A percentile compares a stretch with the other conserved stretches of the same genome.
These are phyloP conservation scores for Alternaria sp. DNA, from an alignment of 2,329 filamentous ascomycete species.

Conservation along the genomic window DNA sequence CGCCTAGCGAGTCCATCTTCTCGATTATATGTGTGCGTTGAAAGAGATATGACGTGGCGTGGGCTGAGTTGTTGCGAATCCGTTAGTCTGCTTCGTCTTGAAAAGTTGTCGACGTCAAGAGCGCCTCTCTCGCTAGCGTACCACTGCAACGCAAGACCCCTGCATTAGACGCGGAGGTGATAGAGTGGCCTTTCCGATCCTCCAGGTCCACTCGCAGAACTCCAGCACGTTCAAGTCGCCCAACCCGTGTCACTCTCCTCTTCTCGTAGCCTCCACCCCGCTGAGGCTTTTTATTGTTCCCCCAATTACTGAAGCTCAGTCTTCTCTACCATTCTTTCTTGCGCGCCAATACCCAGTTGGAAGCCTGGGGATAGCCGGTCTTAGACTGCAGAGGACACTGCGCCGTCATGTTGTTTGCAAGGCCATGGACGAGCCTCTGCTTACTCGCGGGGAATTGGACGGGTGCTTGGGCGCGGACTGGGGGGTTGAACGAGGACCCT, in stretches of 20 bases:
- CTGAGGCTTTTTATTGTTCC: slow-evolving; percentile 20
- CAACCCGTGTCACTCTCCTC: slow-evolving; percentile 33
- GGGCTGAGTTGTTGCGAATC: slow-evolving; percentile 1
- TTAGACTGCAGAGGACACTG: slow-evolving; percentile 23
- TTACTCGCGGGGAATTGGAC: slow-evolving; percentile 51
- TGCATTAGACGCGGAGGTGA: slow-evolving; percentile 40
- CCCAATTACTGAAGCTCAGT: slow-evolving; percentile 37
- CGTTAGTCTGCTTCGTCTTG: slow-evolving; percentile 14
- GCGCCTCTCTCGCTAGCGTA: slow-evolving; percentile 29
- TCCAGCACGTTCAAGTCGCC: slow-evolving; percentile 40
- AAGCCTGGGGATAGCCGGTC: slow-evolving; percentile 30
- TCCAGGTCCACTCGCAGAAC: slow-evolving; percentile 23
- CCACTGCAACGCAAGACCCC: slow-evolving; percentile 26
- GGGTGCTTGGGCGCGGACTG: slow-evolving; percentile 37
- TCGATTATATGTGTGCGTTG: slow-evolving; percentile 12
- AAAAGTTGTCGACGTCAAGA: slow-evolving; percentile 47
- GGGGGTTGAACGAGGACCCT: slow-evolving; percentile 49
- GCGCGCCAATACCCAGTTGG: slow-evolving; percentile 14
- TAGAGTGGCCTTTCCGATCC: slow-evolving; percentile 24
- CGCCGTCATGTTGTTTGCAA: slow-evolving; percentile 47
- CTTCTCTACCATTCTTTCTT: slow-evolving; percentile 43
- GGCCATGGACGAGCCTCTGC: slow-evolving; percentile 49
- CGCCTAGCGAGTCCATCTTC: slow-evolving; percentile 48
- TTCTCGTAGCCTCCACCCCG: slow-evolving; percentile 32
- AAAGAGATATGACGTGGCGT: background rate